A percentile compares a stretch with the other conserved stretches of the same genome.
These are phyloP conservation scores for Penicilliopsis zonata DNA, from an alignment of 495 filamentous ascomycete genomes.

Conservation along the genomic window DNA sequence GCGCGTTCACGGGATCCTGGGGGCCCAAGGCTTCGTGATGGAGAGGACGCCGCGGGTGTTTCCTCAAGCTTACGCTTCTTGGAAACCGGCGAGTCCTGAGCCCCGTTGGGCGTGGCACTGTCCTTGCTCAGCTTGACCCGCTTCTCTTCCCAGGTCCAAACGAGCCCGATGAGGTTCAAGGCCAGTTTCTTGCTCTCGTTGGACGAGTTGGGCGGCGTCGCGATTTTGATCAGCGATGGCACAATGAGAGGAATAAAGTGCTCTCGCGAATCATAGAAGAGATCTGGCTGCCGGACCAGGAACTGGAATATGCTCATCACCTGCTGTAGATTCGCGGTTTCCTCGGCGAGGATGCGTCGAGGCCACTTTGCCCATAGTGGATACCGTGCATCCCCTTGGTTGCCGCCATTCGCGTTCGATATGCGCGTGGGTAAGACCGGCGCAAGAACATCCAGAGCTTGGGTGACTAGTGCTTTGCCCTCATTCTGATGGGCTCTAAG, in stretches of 20 bases:
- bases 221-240: constrained; percentile 77
- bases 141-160: constrained; percentile 87
- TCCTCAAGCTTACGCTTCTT: constrained; percentile 69
- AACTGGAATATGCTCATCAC: constrained; percentile 97
- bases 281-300: constrained; percentile 77
- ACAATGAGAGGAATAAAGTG: constrained; percentile 84
- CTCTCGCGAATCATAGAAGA: constrained; percentile 92
- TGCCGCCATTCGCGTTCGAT: constrained; percentile 17
- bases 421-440: constrained; percentile 74
- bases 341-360: constrained; percentile 81
- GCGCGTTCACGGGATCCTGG: constrained; percentile 39
- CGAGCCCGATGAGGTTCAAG: constrained; percentile 75
- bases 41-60: constrained; percentile 21
- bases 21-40: constrained; percentile 34
- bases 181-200: constrained; percentile 90
- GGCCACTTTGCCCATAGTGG: constrained; percentile 86
- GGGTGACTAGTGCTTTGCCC: constrained; percentile 81
- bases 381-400: constrained; percentile 41
- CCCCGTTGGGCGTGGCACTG: constrained; percentile 27
- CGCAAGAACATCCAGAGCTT: constrained; percentile 86
- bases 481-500: constrained; percentile 91
- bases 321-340: constrained; percentile 93
- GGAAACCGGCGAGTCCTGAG: constrained; percentile 56
- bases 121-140: constrained; percentile 45
- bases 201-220: constrained; percentile 69